Base-by-base conservation (phyloP, 2,329 filamentous ascomycete genomes). In the Stagonosporopsis rhizophila region DNA sequence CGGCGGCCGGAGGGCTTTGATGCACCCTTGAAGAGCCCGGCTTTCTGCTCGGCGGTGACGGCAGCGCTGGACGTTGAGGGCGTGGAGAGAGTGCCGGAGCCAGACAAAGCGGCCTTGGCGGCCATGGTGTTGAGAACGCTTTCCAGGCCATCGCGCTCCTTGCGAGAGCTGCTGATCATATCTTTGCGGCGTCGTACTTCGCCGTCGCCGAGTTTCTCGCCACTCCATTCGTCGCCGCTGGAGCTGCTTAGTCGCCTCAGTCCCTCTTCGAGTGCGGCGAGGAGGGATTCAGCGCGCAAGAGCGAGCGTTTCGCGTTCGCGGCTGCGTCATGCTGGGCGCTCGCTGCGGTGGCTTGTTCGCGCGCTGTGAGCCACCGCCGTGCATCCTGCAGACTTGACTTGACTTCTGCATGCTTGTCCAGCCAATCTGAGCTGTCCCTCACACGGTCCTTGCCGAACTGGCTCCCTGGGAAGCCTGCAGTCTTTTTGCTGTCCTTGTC, bases 141-240 rank as follows among this genome's bases (percentile, higher is more conserved):
- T 66, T 95, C 90, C 17, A 95, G 78, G 2, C 88, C 89, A 52
- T 94, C 90, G 53, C 87, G 84, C 75, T 95, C 91, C 66, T 90
- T 89, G 65, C 85, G 82, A 6, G 89, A 89, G 12, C 87, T 83
- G 14, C 87, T 83, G 1, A 95, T 76, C 60, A 94, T 78, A 73
- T 95, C 91, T 53, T 85, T 81, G 45, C 91, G 80, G 6, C 91
- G 80, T 40, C 90, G 81, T 30, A 93, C 77, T 78, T 95, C 91
- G 15, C 91, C 91, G 2, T 90, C 88, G 3, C 90, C 90, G 1
- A 94, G 70, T 59, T 73, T 77, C 54, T 80, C 84, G 67, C 64
- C 69, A 4, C 72, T 68, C 59, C 75, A 77, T 20, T 78, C 78
- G 45, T 79, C 74, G 35, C 69, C 69, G 30, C 62, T 70, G 28